Evolutionary conservation across 1,284 basidiomycete genomes (phyloP).

Genomic region (Heterobasidion parviporum): DNA sequence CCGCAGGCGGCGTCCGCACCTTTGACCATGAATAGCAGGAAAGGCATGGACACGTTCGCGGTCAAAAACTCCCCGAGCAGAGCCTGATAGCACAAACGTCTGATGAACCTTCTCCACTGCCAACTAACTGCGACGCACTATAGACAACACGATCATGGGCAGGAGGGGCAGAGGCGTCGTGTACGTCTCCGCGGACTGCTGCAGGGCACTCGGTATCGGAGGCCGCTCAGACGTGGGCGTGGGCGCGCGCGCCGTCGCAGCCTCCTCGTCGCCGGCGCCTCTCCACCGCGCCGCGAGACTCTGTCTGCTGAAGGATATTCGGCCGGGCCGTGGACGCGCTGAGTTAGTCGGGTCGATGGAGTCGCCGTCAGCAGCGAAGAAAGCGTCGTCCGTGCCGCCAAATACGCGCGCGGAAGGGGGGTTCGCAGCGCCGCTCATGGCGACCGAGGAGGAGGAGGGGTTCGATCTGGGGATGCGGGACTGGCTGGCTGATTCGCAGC

Average conservation of each 20-base stretch:
- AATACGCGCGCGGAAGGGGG: neutral
- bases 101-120: neutral
- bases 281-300: conserved; percentile 19
- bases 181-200: conserved; percentile 51
- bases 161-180: conserved; percentile 79
- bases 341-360: neutral
- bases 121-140: conserved; percentile 38
- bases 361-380: neutral
- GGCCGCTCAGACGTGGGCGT: conserved; percentile 35
- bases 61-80: conserved; percentile 91
- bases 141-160: conserved; percentile 87
- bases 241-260: conserved; percentile 4
- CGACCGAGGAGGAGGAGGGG: neutral
- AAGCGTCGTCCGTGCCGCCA: neutral
- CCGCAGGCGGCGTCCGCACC: conserved; percentile 29
- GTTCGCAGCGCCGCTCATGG: neutral
- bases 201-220: conserved; percentile 68
- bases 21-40: conserved; percentile 90
- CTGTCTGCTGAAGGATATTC: neutral
- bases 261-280: conserved; percentile 15
- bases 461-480: too few relatives aligned
- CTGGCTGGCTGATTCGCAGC: neutral
- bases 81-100: conserved; percentile 40
- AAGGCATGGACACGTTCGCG: conserved; percentile 86
- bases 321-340: conserved; percentile 14